These are phyloP conservation scores for Xanthoconium stramineum DNA, from an alignment of 768 basidiomycete species.

Conservation along the genomic window DNA sequence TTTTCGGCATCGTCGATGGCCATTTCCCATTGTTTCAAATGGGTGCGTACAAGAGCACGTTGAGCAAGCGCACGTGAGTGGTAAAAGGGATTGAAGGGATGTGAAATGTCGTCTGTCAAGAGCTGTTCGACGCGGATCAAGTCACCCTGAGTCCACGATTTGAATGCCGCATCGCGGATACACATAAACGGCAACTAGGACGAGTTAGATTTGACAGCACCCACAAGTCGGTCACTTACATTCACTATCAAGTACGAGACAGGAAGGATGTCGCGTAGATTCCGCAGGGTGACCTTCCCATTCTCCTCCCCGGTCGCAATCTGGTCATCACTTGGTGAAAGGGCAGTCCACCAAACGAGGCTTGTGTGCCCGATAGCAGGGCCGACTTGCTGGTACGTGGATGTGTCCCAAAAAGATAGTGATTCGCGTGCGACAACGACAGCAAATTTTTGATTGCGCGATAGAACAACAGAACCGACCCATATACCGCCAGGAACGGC, in stretches of 20 bases:
- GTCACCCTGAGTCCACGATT: no score
- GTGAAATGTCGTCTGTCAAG: not conserved
- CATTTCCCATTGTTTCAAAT: not conserved
- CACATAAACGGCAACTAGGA: no score
- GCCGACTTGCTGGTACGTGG: no score
- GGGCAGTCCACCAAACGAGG: not conserved
- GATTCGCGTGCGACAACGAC: no score
- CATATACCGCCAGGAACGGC: no score
- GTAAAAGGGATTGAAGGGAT: not conserved
- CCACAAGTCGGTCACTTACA: not conserved
- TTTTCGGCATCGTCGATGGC: not conserved
- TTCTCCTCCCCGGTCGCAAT: no score
- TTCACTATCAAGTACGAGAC: no score
- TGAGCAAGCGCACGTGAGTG: slow-evolving; percentile 2
- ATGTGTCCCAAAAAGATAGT: no score
- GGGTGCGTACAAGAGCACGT: not conserved
- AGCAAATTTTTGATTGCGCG: not conserved
- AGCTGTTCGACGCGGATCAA: not conserved
- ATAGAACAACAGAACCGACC: not conserved
- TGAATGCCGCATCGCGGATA: no score
- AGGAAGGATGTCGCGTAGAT: no score
- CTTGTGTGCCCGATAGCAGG: no score
- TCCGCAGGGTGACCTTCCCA: no score
- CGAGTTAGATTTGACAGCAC: not conserved
- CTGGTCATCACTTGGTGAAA: not conserved